A percentile compares a stretch with the other conserved stretches of the same genome.
Conservation (phyloP, 257 asterid species). For the Salvia splendens region DNA sequence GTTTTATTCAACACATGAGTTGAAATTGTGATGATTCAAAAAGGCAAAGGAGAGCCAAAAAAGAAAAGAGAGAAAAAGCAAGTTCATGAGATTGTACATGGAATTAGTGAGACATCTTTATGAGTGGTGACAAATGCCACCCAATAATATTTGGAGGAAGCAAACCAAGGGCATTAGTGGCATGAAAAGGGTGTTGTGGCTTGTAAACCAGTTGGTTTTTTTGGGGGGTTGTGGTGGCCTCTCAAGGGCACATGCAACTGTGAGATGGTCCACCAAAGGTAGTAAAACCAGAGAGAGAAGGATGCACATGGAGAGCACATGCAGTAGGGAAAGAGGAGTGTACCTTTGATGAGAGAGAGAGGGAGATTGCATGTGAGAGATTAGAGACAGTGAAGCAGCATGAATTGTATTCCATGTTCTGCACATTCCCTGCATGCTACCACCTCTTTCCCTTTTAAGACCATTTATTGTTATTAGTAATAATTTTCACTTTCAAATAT, state of each 20-base stretch:
- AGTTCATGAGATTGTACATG: constrained; percentile 28
- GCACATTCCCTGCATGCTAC: constrained; percentile 91
- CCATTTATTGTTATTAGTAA: not conserved
- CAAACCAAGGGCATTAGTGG: constrained; percentile 12
- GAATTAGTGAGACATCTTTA: constrained; percentile 39
- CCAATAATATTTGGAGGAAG: constrained; percentile 13
- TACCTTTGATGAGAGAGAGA: constrained; percentile 13
- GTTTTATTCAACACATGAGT: not conserved
- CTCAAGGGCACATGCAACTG: constrained; percentile 71
- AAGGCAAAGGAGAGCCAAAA: not conserved
- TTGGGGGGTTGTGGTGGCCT: constrained; percentile 42
- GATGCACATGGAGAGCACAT: constrained; percentile 79
- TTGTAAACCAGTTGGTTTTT: constrained; percentile 33
- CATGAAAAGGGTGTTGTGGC: constrained; percentile 27
- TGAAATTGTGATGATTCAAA: constrained; percentile 28
- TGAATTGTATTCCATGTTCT: constrained; percentile 87
- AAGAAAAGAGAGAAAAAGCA: not conserved
- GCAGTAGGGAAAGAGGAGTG: constrained; percentile 39
- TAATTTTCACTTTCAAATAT: not conserved
- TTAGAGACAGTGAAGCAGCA: constrained; percentile 83
- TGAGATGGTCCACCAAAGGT: constrained; percentile 59
- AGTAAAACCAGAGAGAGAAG: constrained; percentile 1
- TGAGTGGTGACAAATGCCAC: constrained; percentile 17
- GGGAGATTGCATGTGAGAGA: constrained; percentile 60
- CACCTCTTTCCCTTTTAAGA: constrained; percentile 29